phyloP scores from a whole-genome alignment of 208 protist species.

The Trypanosoma conorhini region DNA sequence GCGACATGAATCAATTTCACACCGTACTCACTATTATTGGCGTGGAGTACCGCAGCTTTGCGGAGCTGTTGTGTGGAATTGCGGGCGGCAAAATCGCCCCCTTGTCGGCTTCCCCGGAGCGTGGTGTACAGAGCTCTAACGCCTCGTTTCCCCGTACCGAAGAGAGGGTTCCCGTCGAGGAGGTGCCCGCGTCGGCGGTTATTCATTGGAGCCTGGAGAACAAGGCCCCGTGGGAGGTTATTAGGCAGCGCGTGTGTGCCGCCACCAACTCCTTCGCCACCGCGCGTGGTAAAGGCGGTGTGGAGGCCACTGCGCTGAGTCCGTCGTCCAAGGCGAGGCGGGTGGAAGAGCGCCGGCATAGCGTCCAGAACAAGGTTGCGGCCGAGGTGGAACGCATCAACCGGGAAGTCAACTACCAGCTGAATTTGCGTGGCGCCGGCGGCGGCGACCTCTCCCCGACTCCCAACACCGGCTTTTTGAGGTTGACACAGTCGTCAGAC shows the following conservation, averaged over 20 bases:
- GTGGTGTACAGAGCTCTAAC: background rate
- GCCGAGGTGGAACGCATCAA: slow-evolving; percentile 29
- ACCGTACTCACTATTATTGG: slow-evolving; percentile 53
- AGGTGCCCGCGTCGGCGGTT: slow-evolving; percentile 41
- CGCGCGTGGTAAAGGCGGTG: slow-evolving; percentile 7
- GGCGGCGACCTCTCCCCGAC: background rate
- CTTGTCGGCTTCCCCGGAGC: background rate
- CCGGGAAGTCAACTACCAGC: slow-evolving; percentile 16
- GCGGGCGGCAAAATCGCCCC: background rate
- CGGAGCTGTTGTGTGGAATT: slow-evolving; percentile 44
- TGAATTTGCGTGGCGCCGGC: background rate
- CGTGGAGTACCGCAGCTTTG: slow-evolving; percentile 33
- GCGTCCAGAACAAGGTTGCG: slow-evolving; percentile 25
- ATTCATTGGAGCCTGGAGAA: slow-evolving; percentile 55
- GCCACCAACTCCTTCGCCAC: slow-evolving; percentile 11
- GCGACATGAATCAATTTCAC: slow-evolving; percentile 44
- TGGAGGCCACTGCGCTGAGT: slow-evolving; percentile 4
- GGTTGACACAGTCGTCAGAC: background rate
- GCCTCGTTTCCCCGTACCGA: slow-evolving; percentile 21
- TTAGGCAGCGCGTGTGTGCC: slow-evolving; percentile 19
- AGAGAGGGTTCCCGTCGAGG: slow-evolving; percentile 24
- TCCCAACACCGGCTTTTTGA: background rate
- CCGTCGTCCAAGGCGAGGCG: slow-evolving; percentile 21
- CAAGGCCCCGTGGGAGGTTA: slow-evolving; percentile 17
- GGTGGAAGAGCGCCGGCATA: slow-evolving; percentile 25